Conservation (phyloP, 2,329 filamentous ascomycete species). For the Chrysosphaeria jannelii region DNA sequence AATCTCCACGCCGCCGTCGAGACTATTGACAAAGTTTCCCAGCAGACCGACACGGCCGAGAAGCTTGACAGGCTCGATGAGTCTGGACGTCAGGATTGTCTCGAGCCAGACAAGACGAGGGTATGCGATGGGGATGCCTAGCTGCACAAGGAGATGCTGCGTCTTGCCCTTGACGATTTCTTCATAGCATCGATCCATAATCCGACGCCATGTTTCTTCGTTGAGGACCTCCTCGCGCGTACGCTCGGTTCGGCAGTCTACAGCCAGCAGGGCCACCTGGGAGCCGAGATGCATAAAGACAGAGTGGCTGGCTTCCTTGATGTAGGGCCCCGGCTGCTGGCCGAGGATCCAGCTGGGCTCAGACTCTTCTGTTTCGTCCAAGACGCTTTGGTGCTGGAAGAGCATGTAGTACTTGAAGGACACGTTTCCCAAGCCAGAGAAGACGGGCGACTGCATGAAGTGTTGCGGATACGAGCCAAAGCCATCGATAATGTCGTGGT, state of each 20-base stretch:
- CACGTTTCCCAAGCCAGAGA: slow-evolving; percentile 64
- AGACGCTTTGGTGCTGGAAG: slow-evolving; percentile 82
- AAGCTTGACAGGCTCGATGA: slow-evolving; percentile 73
- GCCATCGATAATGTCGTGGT: slow-evolving; percentile 76
- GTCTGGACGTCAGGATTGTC: slow-evolving; percentile 48
- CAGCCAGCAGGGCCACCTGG: slow-evolving; percentile 50
- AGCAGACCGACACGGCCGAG: slow-evolving; percentile 57
- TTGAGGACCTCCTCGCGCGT: slow-evolving; percentile 55
- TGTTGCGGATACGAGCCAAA: slow-evolving; percentile 79
- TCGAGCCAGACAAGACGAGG: slow-evolving; percentile 46
- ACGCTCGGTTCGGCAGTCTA: slow-evolving; percentile 78
- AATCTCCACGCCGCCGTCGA: slow-evolving; percentile 77
- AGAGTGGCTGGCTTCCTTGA: slow-evolving; percentile 58
- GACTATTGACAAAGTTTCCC: slow-evolving; percentile 55
- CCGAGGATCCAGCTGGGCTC: slow-evolving; percentile 88
- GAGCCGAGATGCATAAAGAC: slow-evolving; percentile 61
- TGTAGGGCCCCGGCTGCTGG: slow-evolving; percentile 56
- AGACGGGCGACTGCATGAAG: slow-evolving; percentile 75
- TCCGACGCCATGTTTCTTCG: slow-evolving; percentile 53
- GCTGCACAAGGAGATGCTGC: slow-evolving; percentile 63
- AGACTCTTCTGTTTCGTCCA: slow-evolving; percentile 46
- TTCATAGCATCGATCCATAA: slow-evolving; percentile 59
- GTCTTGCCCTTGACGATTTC: slow-evolving; percentile 64
- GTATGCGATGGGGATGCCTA: slow-evolving; percentile 63
- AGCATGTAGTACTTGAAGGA: slow-evolving; percentile 98